Base-by-base conservation (phyloP, 1,284 basidiomycete genomes). In the Sporisorium reilianum region DNA sequence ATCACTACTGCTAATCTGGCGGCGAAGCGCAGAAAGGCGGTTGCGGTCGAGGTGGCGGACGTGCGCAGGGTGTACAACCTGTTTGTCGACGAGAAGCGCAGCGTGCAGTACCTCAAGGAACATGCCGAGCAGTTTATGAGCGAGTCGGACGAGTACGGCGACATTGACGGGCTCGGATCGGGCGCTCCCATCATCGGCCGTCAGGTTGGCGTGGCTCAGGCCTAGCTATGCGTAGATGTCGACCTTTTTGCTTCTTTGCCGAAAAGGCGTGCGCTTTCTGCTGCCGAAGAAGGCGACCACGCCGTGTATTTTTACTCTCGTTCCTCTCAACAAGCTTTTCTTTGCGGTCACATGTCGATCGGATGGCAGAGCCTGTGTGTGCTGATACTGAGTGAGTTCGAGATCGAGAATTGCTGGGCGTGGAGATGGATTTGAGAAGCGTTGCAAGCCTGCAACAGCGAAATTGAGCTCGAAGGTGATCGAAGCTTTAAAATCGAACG, bases 51-150 rank as follows among this genome's bases (percentile, higher is more conserved):
- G 51, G 91, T 93, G 1, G 90, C 92, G 56, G 95, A 97, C 84
- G 88, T 98, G 50, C 88, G 91, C 41, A 88, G 91, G 60, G 93
- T 91, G 5, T 97, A 97, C 71, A 80, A 77, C 66, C 77, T 85
- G 34, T 99, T 98, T 86, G 91, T 95, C 87, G 95, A 99, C 84
- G 95, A 97, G 83, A 94, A 95, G 86, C 88, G 96, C 69, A 95
- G 93, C 78, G 92, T 97, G 30, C 90, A 95, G 82, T 99, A 95
- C 90, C 87, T 98, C 23, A 87, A 87, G 70, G 87, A 96, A 90
- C 89, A 93, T 90, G 85, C 91, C 89, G 87, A 92, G 89, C 83
- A 92, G 64, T 86, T 89, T 80, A 87, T 89, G 85, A 70, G 68
- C 62, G 82, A 84, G 52, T 71, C 70, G 42, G 80, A 80, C 65